A percentile compares a stretch with the other conserved stretches of the same genome.
Evolutionary conservation across 257 asterid species (phyloP).

Genomic region (Ballota nigra): DNA sequence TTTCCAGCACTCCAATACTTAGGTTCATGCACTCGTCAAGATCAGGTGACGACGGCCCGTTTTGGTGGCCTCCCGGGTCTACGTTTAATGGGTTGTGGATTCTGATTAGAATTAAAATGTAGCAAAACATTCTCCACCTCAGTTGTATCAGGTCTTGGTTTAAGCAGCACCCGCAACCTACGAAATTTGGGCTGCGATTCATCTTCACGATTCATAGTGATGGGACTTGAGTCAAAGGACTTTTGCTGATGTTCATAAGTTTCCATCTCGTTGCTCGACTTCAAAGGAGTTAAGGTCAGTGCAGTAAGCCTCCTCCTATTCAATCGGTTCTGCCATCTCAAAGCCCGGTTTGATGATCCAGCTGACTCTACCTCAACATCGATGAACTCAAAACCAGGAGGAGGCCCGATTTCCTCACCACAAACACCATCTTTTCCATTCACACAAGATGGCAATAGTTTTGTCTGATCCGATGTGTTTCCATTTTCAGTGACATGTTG

Average conservation of each 20-base stretch:
- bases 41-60: not conserved
- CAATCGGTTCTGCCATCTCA: conserved; percentile 33
- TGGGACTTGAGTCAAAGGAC: not conserved
- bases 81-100: not conserved
- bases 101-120: not conserved
- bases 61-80: conserved; percentile 23
- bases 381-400: conserved; percentile 40
- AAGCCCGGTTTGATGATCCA: conserved; percentile 12
- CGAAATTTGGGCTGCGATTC: conserved; percentile 10
- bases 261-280: conserved; percentile 2
- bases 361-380: conserved; percentile 13
- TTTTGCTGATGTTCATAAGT: conserved; percentile 2
- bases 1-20: not conserved
- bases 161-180: not conserved
- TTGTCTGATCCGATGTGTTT: conserved; percentile 1
- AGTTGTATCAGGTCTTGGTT: not conserved
- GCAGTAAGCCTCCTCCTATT: not conserved
- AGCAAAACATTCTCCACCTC: not conserved
- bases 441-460: too few species aligned
- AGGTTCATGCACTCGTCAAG: not conserved
- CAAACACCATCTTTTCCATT: too few species aligned
- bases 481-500: conserved; percentile 2
- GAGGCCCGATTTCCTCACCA: conserved; percentile 23
- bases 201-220: conserved; percentile 1
- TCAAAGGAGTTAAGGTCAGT: not conserved